phyloP scores from a whole-genome alignment of 495 filamentous ascomycete genomes.

The Trichocladium uniseriatum region DNA sequence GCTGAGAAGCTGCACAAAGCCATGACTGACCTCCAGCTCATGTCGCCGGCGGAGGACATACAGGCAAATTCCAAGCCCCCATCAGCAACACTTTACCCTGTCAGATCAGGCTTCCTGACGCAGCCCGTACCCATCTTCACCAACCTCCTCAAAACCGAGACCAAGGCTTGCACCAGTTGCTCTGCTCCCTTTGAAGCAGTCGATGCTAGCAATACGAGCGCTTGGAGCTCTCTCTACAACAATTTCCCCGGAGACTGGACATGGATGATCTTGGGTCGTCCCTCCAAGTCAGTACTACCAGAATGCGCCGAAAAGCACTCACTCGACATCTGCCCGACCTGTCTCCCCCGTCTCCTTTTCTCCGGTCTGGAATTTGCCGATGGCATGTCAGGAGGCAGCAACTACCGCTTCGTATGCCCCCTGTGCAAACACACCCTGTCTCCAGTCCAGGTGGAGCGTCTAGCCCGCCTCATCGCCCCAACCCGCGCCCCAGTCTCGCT shows the following conservation, averaged over 20 bases:
- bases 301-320: conserved; percentile 7
- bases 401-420: conserved; percentile 4
- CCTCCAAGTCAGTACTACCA: not conserved
- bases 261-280: conserved; percentile 4
- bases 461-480: conserved; percentile 4
- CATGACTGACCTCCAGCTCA: not conserved
- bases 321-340: conserved; percentile 3
- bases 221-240: not conserved
- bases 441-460: conserved; percentile 2
- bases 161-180: not conserved
- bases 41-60: not conserved
- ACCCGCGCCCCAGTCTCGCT: not conserved
- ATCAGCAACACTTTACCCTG: not conserved
- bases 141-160: not conserved
- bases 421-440: not conserved
- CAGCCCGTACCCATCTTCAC: conserved; percentile 7
- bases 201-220: not conserved
- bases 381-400: not conserved
- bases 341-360: conserved; percentile 1
- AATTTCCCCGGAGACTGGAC: conserved; percentile 3
- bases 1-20: conserved; percentile 1
- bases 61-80: not conserved
- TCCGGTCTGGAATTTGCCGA: conserved; percentile 3
- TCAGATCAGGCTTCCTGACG: conserved; percentile 3
- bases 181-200: not conserved